Conservation (phyloP, 148 eudicot genomes). For the Cornus suecica region DNA sequence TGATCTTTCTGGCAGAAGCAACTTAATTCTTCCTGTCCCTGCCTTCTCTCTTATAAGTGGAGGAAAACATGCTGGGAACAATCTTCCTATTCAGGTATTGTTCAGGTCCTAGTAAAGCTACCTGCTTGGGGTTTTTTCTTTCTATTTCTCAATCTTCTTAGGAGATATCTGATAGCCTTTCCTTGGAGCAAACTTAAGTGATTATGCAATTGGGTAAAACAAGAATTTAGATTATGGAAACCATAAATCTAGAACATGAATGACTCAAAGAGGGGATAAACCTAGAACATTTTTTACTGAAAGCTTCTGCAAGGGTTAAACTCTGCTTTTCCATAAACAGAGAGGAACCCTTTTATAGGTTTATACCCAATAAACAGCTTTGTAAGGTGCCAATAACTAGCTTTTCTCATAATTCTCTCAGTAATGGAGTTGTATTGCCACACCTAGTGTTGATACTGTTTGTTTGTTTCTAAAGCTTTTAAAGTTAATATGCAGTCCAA, state of each 20-base stretch:
- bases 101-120: neutral
- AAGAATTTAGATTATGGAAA: too few relatives aligned
- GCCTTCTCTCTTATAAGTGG: constrained; percentile 84
- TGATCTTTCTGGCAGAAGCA: constrained; percentile 79
- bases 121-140: neutral
- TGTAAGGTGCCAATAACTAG: too few relatives aligned
- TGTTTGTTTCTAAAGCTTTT: neutral
- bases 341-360: too few relatives aligned
- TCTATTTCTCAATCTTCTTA: neutral
- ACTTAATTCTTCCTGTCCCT: constrained; percentile 75
- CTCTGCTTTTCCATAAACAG: too few relatives aligned
- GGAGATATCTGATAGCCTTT: constrained; percentile 7
- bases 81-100: constrained; percentile 74
- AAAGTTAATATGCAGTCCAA: neutral
- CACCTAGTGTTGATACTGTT: neutral
- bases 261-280: too few relatives aligned
- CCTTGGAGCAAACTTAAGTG: too few relatives aligned
- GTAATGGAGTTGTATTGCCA: neutral
- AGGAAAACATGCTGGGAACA: constrained; percentile 88
- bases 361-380: too few relatives aligned
- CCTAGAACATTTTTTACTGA: too few relatives aligned
- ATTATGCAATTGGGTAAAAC: too few relatives aligned
- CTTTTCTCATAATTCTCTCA: neutral
- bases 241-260: too few relatives aligned
- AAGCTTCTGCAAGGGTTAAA: too few relatives aligned